Evolutionary conservation across 1,284 basidiomycete species (phyloP).

Genomic region (Sporisorium reilianum): DNA sequence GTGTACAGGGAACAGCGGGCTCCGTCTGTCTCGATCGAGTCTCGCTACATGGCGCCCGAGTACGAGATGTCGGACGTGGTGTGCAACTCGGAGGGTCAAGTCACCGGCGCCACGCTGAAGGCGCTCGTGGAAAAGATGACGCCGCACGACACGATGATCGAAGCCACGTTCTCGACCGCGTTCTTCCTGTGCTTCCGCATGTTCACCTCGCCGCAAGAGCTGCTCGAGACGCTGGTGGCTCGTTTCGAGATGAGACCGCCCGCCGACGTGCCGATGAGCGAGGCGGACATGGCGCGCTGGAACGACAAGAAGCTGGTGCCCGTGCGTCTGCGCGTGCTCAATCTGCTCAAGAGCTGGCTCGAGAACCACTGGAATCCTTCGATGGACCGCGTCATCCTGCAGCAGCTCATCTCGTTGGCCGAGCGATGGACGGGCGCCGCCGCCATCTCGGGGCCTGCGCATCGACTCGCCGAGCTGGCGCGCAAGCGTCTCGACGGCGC

Average conservation of each 20-base stretch:
- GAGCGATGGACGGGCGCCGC: slow-evolving; percentile 71
- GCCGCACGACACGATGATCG: slow-evolving; percentile 85
- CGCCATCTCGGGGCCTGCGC: slow-evolving; percentile 77
- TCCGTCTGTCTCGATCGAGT: slow-evolving; percentile 36
- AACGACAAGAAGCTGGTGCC: slow-evolving; percentile 86
- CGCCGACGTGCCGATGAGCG: slow-evolving; percentile 70
- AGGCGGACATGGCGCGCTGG: slow-evolving; percentile 80
- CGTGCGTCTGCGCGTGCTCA: slow-evolving; percentile 87
- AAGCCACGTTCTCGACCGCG: slow-evolving; percentile 83
- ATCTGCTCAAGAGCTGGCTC: slow-evolving; percentile 92
- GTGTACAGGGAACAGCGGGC: slow-evolving; percentile 38
- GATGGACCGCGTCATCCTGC: slow-evolving; percentile 71
- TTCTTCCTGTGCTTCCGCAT: slow-evolving; percentile 98
- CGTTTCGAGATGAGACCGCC: slow-evolving; percentile 81
- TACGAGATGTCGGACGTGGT: slow-evolving; percentile 80
- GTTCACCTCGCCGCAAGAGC: slow-evolving; percentile 82
- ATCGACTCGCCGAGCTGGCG: slow-evolving; percentile 69
- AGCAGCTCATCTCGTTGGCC: slow-evolving; percentile 76
- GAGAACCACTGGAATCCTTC: slow-evolving; percentile 87
- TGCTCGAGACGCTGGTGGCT: slow-evolving; percentile 80
- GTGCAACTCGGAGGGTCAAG: slow-evolving; percentile 87
- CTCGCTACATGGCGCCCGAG: slow-evolving; percentile 48
- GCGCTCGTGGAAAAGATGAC: slow-evolving; percentile 95
- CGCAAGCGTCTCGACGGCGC: slow-evolving; percentile 50
- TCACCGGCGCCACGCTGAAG: slow-evolving; percentile 88